Base-by-base conservation (phyloP, 2,329 filamentous ascomycete species). In the Hymenotorrendiella dingleyae region DNA sequence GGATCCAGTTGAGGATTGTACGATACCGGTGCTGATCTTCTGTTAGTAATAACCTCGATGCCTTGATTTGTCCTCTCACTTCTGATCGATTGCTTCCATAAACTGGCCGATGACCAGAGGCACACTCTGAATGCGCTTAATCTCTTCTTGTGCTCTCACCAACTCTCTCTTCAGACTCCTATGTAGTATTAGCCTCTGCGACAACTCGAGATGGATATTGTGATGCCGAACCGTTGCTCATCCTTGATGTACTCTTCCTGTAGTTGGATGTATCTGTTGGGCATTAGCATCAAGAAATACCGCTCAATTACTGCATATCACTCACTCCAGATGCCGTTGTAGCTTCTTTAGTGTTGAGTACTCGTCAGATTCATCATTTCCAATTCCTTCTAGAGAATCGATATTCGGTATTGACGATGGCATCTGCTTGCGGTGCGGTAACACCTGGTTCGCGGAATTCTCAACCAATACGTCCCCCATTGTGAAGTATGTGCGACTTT, bases 201-300 rank as follows among this genome's bases (percentile, higher is more conserved):
- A 24, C 11, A 30, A 20, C 22, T 43, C 22, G 23, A 17, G 17
- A 22, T 17, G 16, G 8, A 20, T 35, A 22, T 35, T 8, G 14
- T 38, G 40, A 34, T 41, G 28, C 47, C 63, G 42, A 68, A 86
- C 84, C 87, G 83, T 72, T 98, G 93, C 74, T 98, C 93, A 80
- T 98, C 93, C 73, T 98, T 98, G 80, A 98, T 98, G 69, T 98
- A 98, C 66, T 98, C 93, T 69, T 98, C 93, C 71, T 98, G 93
- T 58, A 98, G 77, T 68, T 96, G 88, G 64, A 97, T 95, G 67
- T 94, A 87, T 66, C 84, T 88, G 57, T 52, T 43, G 50, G 47
- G 28, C 32, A 47, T 60, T 50, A 67, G 62, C 48, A 35, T 16
- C 17, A 24, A 17, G 19, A 36, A 3, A 26, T 20, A 35, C n/a